Evolutionary conservation across 2,329 filamentous ascomycete genomes (phyloP).

Genomic region (Sphaceloma murrayae): DNA sequence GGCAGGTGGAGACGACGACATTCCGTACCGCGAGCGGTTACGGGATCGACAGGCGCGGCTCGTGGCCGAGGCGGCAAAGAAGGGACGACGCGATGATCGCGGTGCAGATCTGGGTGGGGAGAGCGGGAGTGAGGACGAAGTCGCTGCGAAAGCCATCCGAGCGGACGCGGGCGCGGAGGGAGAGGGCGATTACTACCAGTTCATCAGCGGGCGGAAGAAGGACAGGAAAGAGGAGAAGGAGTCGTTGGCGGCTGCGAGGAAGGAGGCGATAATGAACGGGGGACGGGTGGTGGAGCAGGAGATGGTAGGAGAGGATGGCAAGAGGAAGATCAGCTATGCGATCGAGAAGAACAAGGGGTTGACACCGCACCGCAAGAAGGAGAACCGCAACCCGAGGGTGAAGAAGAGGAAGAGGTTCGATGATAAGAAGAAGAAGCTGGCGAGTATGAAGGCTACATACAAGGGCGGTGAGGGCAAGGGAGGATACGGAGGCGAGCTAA

Average conservation of each 20-base stretch:
- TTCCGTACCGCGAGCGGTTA: constrained; percentile 81
- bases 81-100: constrained; percentile 58
- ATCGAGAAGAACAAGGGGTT: constrained; percentile 98
- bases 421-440: constrained; percentile 94
- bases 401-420: constrained; percentile 98
- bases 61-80: constrained; percentile 76
- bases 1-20: constrained; percentile 68
- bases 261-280: constrained; percentile 45
- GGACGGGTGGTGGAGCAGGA: constrained; percentile 57
- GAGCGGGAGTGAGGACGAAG: constrained; percentile 55
- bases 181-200: constrained; percentile 78
- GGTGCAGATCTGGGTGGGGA: constrained; percentile 62
- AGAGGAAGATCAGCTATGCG: constrained; percentile 82
- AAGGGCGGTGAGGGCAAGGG: constrained; percentile 75
- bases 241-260: constrained; percentile 50
- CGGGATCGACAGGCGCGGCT: constrained; percentile 77
- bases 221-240: constrained; percentile 66
- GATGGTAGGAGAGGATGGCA: constrained; percentile 69
- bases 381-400: constrained; percentile 84
- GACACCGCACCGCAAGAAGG: constrained; percentile 82
- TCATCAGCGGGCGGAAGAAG: constrained; percentile 61
- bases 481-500: constrained; percentile 83
- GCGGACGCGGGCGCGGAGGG: constrained; percentile 40
- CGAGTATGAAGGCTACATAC: constrained; percentile 74
- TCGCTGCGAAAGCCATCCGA: constrained; percentile 43